These are phyloP conservation scores for Aquilaria sinensis DNA, from an alignment of 345 rosid genomes.

Conservation along the genomic window DNA sequence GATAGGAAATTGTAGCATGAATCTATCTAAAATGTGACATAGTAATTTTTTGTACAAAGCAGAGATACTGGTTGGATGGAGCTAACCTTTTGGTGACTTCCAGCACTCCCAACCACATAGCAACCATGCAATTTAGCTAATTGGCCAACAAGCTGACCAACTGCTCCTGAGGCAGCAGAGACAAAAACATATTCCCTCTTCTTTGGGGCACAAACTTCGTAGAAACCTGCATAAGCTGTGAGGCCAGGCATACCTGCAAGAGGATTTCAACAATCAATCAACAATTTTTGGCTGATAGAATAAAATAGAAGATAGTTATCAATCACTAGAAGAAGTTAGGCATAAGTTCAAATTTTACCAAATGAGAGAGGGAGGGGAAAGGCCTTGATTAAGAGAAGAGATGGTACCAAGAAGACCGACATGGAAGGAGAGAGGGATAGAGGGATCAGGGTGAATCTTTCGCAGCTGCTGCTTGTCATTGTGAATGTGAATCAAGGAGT, in stretches of 20 bases:
- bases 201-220: constrained; percentile 57
- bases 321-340: too few relatives aligned
- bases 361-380: not conserved
- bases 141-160: constrained; percentile 79
- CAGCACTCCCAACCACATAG: constrained; percentile 68
- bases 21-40: not conserved
- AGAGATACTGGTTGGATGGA: not conserved
- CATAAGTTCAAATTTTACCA: too few relatives aligned
- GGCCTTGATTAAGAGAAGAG: not conserved
- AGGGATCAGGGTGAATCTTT: constrained; percentile 36
- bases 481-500: constrained; percentile 35
- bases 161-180: constrained; percentile 75
- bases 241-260: constrained; percentile 67
- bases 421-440: constrained; percentile 60
- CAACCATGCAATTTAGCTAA: constrained; percentile 71
- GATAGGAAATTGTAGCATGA: too few relatives aligned
- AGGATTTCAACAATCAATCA: constrained; percentile 6
- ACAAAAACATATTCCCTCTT: constrained; percentile 53
- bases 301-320: too few relatives aligned
- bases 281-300: too few relatives aligned
- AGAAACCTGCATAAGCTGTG: constrained; percentile 67
- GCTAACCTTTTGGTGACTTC: constrained; percentile 45
- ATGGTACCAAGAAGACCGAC: constrained; percentile 69
- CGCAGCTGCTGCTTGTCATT: constrained; percentile 25
- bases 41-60: not conserved